Conservation (phyloP, 139 green algal genomes). For the Chlamydomonas sphaeroides region DNA sequence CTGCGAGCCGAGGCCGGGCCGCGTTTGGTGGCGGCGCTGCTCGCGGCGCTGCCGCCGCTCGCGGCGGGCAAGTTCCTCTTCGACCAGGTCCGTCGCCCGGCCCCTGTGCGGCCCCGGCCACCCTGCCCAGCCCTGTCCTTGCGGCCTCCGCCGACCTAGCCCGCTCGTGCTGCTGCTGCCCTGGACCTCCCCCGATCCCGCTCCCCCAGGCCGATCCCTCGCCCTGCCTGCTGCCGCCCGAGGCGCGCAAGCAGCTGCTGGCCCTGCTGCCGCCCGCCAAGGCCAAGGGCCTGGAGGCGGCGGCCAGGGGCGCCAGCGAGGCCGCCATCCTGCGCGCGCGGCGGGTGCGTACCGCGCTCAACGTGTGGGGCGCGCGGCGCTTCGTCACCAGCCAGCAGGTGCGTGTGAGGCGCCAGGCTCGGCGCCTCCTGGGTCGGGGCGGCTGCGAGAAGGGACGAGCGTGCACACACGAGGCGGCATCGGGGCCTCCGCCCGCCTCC, state of each 20-base stretch:
- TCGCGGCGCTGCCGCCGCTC: slow-evolving; percentile 27
- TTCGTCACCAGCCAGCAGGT: slow-evolving; percentile 24
- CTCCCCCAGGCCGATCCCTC: slow-evolving; percentile 1
- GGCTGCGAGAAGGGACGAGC: neutral
- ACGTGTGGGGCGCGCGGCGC: slow-evolving; percentile 34
- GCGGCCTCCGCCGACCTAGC: too few relatives aligned
- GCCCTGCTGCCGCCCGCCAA: neutral
- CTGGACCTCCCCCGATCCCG: too few relatives aligned
- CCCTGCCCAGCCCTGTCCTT: too few relatives aligned
- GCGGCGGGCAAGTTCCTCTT: slow-evolving; percentile 33
- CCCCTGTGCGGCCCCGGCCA: too few relatives aligned
- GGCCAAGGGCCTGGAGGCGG: slow-evolving; percentile 3
- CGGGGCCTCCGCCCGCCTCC: too few relatives aligned
- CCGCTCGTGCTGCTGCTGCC: too few relatives aligned
- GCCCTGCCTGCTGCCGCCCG: slow-evolving; percentile 39
- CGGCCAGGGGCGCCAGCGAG: slow-evolving; percentile 24
- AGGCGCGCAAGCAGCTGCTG: slow-evolving; percentile 23
- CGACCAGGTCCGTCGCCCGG: too few relatives aligned
- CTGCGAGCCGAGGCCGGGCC: neutral
- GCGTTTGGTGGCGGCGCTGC: slow-evolving; percentile 7
- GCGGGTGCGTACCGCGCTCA: slow-evolving; percentile 40
- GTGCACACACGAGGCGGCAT: too few relatives aligned
- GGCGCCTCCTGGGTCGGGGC: too few relatives aligned
- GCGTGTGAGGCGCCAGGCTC: neutral
- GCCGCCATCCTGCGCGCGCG: slow-evolving; percentile 29